Percentiles rank a stretch among this genome's conserved stretches.
Evolutionary conservation across 164 flowering plant species (phyloP).

Genomic region (Pachysandra terminalis): DNA sequence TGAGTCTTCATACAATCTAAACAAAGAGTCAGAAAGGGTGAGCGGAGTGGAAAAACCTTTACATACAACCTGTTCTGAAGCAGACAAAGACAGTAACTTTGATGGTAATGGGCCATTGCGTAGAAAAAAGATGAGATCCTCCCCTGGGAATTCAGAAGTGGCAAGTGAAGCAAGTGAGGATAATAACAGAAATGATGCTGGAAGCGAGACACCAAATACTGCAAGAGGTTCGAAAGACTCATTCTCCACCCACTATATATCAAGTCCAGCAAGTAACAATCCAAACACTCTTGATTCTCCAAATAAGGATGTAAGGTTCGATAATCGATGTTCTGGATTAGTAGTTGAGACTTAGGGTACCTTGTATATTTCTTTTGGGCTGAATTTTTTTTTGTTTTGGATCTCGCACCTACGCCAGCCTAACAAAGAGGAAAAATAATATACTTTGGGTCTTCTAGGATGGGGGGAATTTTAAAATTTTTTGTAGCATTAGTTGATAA

Average conservation of each 20-base stretch:
- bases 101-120: conserved; percentile 21
- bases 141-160: conserved; percentile 21
- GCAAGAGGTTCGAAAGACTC: conserved; percentile 20
- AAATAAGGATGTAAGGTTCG: conserved; percentile 38
- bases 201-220: conserved; percentile 12
- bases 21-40: conserved; percentile 25
- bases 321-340: neutral
- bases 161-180: conserved; percentile 10
- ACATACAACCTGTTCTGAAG: conserved; percentile 10
- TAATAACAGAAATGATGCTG: conserved; percentile 13
- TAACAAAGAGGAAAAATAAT: too few species aligned
- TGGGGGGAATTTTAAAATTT: too few species aligned
- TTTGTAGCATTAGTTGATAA: neutral
- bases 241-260: conserved; percentile 10
- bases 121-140: conserved; percentile 32
- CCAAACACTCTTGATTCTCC: conserved; percentile 17
- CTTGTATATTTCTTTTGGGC: neutral
- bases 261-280: conserved; percentile 17
- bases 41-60: conserved; percentile 10
- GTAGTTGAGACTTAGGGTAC: neutral
- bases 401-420: too few species aligned
- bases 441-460: too few species aligned
- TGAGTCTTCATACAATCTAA: conserved; percentile 54
- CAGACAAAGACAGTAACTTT: conserved; percentile 15
- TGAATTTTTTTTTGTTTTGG: neutral